phyloP scores from a whole-genome alignment of 495 filamentous ascomycete species.

The Hypomontagnella monticulosa region DNA sequence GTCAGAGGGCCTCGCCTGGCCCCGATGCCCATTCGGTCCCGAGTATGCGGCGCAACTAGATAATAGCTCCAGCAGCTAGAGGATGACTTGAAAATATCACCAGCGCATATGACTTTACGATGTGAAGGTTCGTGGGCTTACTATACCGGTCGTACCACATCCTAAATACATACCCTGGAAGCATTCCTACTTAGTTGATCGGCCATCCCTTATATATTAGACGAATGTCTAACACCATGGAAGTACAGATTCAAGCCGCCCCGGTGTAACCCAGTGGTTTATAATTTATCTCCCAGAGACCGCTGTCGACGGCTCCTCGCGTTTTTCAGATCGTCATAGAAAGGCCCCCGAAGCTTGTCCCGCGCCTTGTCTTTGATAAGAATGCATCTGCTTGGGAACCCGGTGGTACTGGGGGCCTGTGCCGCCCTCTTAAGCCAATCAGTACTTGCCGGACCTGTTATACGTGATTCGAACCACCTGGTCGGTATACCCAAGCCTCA shows the following conservation, averaged over 20 bases:
- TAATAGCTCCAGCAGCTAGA: constrained; percentile 6
- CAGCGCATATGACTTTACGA: constrained; percentile 2
- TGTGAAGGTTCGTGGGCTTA: constrained; percentile 14
- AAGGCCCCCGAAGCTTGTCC: not conserved
- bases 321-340: not conserved
- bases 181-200: constrained; percentile 3
- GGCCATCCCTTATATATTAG: constrained; percentile 27
- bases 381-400: constrained; percentile 20
- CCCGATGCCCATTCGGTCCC: constrained; percentile 27
- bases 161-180: constrained; percentile 10
- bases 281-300: not conserved
- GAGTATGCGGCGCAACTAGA: constrained; percentile 24
- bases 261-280: constrained; percentile 2
- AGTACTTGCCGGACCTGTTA: constrained; percentile 18
- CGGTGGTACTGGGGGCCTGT: constrained; percentile 6
- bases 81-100: not conserved
- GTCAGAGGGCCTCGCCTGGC: not conserved
- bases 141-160: constrained; percentile 1
- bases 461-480: not conserved
- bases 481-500: constrained; percentile 31
- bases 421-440: constrained; percentile 15
- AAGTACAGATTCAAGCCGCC: constrained; percentile 1
- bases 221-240: constrained; percentile 9
- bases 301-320: not conserved
- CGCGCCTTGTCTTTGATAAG: not conserved